Base-by-base conservation (phyloP, 306 rosid genomes). In the Prunus mongolica region DNA sequence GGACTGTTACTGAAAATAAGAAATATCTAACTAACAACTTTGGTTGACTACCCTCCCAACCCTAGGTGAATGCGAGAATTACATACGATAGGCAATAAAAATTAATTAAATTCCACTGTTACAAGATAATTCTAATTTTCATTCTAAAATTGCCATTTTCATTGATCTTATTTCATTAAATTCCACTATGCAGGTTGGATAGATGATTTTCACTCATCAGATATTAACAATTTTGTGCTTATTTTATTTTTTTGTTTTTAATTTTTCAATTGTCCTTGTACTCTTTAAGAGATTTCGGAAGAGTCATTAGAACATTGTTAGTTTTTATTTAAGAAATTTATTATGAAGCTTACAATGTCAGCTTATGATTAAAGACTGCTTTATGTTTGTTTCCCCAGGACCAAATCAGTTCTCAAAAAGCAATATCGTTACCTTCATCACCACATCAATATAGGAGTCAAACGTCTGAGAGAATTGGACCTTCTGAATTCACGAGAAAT, bases 381-480 rank as follows among this genome's bases (percentile, higher is more conserved):
- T 32, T 82, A 56, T 83, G 63, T 82, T 79, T 86, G 78, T 60
- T 30, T 75, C 77, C 41, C 38, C 85, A 30, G 81, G 93, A 85
- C 46, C 86, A 84, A 77, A 78, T 77, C 46, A 73, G 84, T 75
- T 86, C 99, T 18, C 97, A 92, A 77, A 96, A 90, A 80, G 99
- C 98, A 76, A 86, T 91, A 45, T 96, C 99, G 8, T 84, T 96
- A 76, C 99, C 99, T 30, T 83, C 99, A 58, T 96, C 98, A 55
- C 99, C 98, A 12, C 97, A 96, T 76, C 92, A 86, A 56, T 96
- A 96, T 79, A 82, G 89, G 81, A 82, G 81, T 78, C 92, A 88
- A 76, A 78, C 89, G 55, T 88, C 93, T 54, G 91, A 79, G 81
- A 81, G 88, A 84, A 71, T 84, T 24, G 93, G 88, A 62, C 82